Conservation (phyloP, 331 rosid genomes). For the Acacia pycnantha region DNA sequence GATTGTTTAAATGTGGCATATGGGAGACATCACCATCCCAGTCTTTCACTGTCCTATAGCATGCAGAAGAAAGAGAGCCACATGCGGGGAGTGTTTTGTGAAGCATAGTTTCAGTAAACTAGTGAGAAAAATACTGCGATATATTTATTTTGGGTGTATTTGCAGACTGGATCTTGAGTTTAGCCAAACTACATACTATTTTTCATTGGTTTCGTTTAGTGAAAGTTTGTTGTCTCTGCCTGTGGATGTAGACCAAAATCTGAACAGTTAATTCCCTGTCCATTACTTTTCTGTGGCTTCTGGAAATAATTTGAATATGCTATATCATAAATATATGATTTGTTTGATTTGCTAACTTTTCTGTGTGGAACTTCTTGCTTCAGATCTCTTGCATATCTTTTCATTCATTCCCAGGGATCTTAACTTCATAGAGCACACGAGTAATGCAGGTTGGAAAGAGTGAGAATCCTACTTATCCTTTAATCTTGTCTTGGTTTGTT, state of each 20-base stretch:
- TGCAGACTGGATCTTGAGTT: neutral
- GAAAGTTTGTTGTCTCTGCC: neutral
- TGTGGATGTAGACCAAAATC: neutral
- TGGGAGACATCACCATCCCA: neutral
- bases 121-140: neutral
- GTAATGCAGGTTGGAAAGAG: constrained; percentile 16
- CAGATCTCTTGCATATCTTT: constrained; percentile 20
- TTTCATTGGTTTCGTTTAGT: neutral
- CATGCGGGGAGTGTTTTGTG: neutral
- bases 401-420: constrained; percentile 11
- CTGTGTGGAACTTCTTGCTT: neutral
- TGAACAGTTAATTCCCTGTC: neutral
- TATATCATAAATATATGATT: neutral
- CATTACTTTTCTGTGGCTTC: neutral
- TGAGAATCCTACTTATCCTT: neutral
- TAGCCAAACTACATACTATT: neutral
- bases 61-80: neutral
- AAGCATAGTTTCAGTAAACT: neutral
- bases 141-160: neutral
- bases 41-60: neutral
- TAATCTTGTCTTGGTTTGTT: neutral
- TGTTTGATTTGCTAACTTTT: neutral
- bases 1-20: neutral
- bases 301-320: neutral
- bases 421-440: constrained; percentile 15